These are phyloP conservation scores for Trichoderma guizhouense DNA, from an alignment of 2,329 filamentous ascomycete genomes.

Conservation along the genomic window DNA sequence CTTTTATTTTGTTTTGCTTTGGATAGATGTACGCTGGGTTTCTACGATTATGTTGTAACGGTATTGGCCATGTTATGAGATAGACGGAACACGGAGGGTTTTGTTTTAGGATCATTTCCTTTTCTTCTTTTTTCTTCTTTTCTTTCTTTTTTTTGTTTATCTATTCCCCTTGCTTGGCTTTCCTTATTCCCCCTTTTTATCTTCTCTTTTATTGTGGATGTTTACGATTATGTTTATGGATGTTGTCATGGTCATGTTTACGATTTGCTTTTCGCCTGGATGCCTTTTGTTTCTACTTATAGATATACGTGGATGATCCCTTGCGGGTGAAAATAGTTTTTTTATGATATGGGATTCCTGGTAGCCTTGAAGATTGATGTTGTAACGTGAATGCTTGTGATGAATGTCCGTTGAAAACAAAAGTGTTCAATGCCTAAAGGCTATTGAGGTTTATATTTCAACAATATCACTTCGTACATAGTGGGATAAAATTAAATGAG, in stretches of 20 bases:
- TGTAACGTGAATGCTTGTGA: not conserved
- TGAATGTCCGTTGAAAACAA: not conserved
- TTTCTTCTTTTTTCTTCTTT: not conserved
- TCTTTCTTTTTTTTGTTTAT: not conserved
- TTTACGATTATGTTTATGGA: not conserved
- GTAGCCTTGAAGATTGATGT: not conserved
- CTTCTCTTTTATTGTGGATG: not conserved
- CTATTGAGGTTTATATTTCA: no score
- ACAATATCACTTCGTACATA: no score
- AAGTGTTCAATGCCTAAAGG: no score
- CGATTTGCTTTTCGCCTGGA: not conserved
- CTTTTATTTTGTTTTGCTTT: slow-evolving; percentile 31
- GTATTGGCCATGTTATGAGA: slow-evolving; percentile 3
- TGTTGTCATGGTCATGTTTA: not conserved
- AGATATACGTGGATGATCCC: slow-evolving; percentile 9
- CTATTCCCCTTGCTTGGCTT: not conserved
- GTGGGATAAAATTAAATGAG: not conserved
- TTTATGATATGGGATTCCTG: not conserved
- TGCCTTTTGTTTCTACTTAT: not conserved
- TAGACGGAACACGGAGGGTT: not conserved
- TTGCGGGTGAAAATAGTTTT: slow-evolving; percentile 1
- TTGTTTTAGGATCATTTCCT: not conserved
- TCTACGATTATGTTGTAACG: slow-evolving; percentile 3
- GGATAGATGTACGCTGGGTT: slow-evolving; percentile 19
- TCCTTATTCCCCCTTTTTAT: not conserved